Percentiles rank a stretch among this genome's conserved stretches.
These are phyloP conservation scores for Scenedesmus sp. DNA, from an alignment of 163 green algal species.

Conservation along the genomic window DNA sequence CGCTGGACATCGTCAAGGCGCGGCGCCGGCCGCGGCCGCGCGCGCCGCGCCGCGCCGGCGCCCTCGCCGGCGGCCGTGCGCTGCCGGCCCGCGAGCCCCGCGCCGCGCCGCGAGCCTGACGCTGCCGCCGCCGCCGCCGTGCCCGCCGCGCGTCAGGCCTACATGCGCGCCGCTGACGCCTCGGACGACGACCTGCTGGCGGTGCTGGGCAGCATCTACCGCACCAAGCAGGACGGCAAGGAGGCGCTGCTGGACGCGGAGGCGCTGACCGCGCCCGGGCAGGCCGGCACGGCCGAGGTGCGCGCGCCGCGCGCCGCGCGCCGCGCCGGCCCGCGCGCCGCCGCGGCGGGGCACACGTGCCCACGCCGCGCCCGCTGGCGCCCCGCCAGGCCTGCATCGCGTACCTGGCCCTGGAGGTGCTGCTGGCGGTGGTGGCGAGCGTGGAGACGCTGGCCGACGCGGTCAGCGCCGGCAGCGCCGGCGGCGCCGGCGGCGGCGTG, in stretches of 20 bases:
- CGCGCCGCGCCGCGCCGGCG: too few relatives aligned
- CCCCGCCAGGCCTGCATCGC: conserved; percentile 56
- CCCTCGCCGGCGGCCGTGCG: too few relatives aligned
- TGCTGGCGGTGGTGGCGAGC: conserved; percentile 63
- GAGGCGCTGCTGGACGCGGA: conserved; percentile 44
- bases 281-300: conserved; percentile 14
- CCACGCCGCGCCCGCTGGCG: background rate
- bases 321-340: too few relatives aligned
- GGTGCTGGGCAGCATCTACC: conserved; percentile 56
- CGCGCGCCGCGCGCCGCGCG: background rate
- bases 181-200: conserved; percentile 66
- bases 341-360: too few relatives aligned
- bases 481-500: background rate
- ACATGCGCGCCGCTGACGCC: background rate
- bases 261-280: background rate
- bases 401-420: conserved; percentile 70
- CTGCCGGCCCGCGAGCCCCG: too few relatives aligned
- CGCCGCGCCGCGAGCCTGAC: too few relatives aligned
- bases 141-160: too few relatives aligned
- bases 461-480: conserved; percentile 16
- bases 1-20: conserved; percentile 22
- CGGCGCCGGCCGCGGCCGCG: too few relatives aligned
- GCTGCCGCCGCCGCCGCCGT: too few relatives aligned
- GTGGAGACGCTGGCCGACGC: conserved; percentile 70
- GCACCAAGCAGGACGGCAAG: conserved; percentile 45